Percentiles rank a stretch among this genome's conserved stretches.
Evolutionary conservation across 352 stramenopile genomes (phyloP).

Genomic region (Pythium coloratum): DNA sequence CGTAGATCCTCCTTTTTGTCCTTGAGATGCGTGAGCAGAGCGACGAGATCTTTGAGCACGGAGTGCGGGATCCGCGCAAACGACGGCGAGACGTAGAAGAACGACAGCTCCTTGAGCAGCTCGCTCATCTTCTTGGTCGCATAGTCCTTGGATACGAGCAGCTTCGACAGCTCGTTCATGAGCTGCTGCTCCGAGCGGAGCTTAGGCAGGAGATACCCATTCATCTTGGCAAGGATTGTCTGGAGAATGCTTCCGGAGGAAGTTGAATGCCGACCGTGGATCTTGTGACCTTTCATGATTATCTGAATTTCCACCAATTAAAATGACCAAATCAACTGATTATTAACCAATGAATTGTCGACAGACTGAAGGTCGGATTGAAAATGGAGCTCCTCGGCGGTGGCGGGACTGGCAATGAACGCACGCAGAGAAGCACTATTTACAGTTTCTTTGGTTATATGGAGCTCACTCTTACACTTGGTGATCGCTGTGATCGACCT

Average conservation of each 20-base stretch:
- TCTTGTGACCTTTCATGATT: conserved; percentile 7
- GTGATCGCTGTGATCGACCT: neutral
- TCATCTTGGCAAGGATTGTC: conserved; percentile 35
- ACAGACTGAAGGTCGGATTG: no score
- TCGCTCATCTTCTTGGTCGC: conserved; percentile 72
- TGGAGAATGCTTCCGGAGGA: neutral
- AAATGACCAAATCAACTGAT: neutral
- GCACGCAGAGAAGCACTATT: neutral
- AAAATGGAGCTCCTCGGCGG: no score
- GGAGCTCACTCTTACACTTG: neutral
- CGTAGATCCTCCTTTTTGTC: conserved; percentile 84
- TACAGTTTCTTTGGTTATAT: neutral
- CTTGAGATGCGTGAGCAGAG: conserved; percentile 66
- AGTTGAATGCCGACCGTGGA: neutral
- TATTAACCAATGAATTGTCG: conserved; percentile 1
- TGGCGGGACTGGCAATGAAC: neutral
- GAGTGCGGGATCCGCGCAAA: conserved; percentile 52
- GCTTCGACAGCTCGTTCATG: conserved; percentile 76
- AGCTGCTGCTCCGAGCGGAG: conserved; percentile 82
- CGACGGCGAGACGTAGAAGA: conserved; percentile 69
- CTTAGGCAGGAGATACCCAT: conserved; percentile 66
- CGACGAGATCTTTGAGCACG: conserved; percentile 63
- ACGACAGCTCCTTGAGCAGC: conserved; percentile 65
- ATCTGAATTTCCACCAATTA: neutral
- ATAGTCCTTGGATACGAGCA: conserved; percentile 56